Evolutionary conservation across 2,329 filamentous ascomycete genomes (phyloP), one percentile per base, ranked within the genome.

Genomic region (Periglandula ipomoeae): DNA sequence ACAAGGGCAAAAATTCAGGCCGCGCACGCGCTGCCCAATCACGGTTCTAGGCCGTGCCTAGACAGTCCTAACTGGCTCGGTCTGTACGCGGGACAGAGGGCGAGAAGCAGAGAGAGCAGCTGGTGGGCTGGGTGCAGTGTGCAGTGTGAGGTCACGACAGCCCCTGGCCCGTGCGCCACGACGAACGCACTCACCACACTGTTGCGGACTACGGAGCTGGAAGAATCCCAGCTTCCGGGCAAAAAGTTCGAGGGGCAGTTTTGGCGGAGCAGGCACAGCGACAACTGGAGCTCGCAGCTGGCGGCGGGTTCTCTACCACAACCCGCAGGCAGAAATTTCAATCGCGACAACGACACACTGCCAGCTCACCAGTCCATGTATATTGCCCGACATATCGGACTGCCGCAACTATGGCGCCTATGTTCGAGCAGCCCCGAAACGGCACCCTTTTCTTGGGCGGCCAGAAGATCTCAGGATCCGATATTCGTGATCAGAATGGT

Each of bases 401-500:
- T 57, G 58, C 60, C 59, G 58, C 61, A 61, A 52, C 53, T 55
- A 98, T 98, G 93, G 84, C 89, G 69, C 87, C 88, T 65, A 89
- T 98, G 70, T 98, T 97, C 65, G 89, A 96, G 73, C 87, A 93
- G 73, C 86, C 89, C 65, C 82, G 90, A 65, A 94, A 95, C 66
- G 93, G 94, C 69, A 96, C 89, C 63, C 79, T 98, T 61, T 98
- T 98, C 75, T 81, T 98, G 55, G 93, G 93, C 60, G 93, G 93
- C 66, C 84, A 89, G 72, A 98, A 98, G 81, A 95, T 97, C 70
- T 95, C 88, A 59, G 93, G 93, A 58, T 78, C 88, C 61, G 93
- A 98, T 72, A 95, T 98, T 68, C 82, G 93, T 66, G 93, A 98
- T 67, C 90, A 97, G 72, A 97, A 96, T 76, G 86, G 87, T 87